Percentiles rank a stretch among this genome's conserved stretches.
Conservation (phyloP, 768 basidiomycete genomes). For the Kwoniella dendrophila region DNA sequence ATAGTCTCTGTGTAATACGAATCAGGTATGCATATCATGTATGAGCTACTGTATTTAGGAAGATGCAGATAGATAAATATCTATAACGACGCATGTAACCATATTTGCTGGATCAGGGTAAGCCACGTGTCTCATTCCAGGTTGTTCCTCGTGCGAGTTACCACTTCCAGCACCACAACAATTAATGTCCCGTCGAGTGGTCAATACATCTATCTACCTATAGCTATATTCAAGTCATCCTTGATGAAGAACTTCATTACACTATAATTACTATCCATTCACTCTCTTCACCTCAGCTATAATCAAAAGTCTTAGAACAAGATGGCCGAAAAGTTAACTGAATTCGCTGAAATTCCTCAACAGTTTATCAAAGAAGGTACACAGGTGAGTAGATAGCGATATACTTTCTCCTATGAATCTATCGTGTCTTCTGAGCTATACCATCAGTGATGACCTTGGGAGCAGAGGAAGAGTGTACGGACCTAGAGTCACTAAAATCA, state of each 20-base stretch:
- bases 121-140: constrained; percentile 6
- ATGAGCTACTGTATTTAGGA: no score
- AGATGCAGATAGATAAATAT: no score
- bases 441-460: not conserved
- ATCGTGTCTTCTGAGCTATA: not conserved
- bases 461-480: no score
- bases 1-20: no score
- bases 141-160: not conserved
- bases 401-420: no score
- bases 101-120: no score
- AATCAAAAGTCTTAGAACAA: constrained; percentile 1
- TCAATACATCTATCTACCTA: no score
- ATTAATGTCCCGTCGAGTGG: no score
- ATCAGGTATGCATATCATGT: no score
- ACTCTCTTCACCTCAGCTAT: not conserved
- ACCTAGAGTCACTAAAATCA: not conserved
- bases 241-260: not conserved
- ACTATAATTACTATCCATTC: not conserved
- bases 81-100: no score
- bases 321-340: constrained; percentile 89
- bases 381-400: constrained; percentile 70
- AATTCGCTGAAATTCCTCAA: constrained; percentile 87
- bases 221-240: not conserved
- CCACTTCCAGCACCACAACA: constrained; percentile 7
- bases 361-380: constrained; percentile 91